A percentile compares a stretch with the other conserved stretches of the same genome.
Conservation (phyloP, 305 asterid genomes). For the Striga hermonthica region DNA sequence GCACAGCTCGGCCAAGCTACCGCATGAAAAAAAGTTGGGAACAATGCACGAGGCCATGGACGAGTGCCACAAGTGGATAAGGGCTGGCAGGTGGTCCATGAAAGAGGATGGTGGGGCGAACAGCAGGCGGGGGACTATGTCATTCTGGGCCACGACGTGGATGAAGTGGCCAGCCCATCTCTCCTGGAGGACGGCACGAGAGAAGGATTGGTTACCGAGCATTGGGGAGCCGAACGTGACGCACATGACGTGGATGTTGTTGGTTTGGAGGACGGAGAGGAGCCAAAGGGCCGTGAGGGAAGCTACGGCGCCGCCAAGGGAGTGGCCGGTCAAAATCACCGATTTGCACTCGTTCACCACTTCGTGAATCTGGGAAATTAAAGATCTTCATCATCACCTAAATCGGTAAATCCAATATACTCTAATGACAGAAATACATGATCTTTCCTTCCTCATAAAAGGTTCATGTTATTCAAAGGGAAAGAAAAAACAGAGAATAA, state of each 20-base stretch:
- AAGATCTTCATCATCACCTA: background rate
- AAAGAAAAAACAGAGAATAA: too few relatives aligned
- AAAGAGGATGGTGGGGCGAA: slow-evolving; percentile 56
- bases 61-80: slow-evolving; percentile 49
- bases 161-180: slow-evolving; percentile 81
- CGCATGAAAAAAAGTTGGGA: slow-evolving; percentile 39
- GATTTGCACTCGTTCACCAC: slow-evolving; percentile 54
- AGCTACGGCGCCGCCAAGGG: slow-evolving; percentile 79
- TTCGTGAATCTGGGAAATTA: slow-evolving; percentile 55
- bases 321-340: slow-evolving; percentile 70
- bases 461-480: too few relatives aligned
- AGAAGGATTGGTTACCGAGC: slow-evolving; percentile 70
- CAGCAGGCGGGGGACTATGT: slow-evolving; percentile 73
- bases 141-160: slow-evolving; percentile 66
- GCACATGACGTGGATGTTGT: slow-evolving; percentile 50
- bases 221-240: slow-evolving; percentile 77
- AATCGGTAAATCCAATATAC: slow-evolving; percentile 1
- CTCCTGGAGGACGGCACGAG: slow-evolving; percentile 61
- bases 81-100: slow-evolving; percentile 35
- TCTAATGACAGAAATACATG: background rate
- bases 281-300: slow-evolving; percentile 75
- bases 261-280: slow-evolving; percentile 44
- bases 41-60: slow-evolving; percentile 36
- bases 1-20: slow-evolving; percentile 37
- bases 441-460: too few relatives aligned